Base-by-base conservation (phyloP, 2,329 filamentous ascomycete species). In the Aspergillus neotritici region DNA sequence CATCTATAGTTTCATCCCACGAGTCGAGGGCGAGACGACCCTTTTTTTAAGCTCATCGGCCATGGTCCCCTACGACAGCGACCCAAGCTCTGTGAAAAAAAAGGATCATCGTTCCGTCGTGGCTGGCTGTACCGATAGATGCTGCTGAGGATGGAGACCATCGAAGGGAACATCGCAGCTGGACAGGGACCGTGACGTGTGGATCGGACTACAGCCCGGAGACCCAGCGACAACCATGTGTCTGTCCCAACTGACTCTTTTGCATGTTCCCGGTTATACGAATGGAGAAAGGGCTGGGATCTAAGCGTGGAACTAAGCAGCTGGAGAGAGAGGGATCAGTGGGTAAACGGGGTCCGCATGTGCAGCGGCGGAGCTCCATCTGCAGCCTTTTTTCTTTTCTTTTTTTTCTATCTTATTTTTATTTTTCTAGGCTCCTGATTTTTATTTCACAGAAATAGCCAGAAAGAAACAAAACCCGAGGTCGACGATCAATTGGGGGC, bases 101-200 rank as follows among this genome's bases (percentile, higher is more conserved):
- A 47, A 58, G 51, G 50, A 61, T 60, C 52, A 62, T 60, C 50
- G 41, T 50, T 36, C 21, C 42, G 47, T 36, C 47, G 60, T 56
- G 55, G 51, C 46, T 50, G 55, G 51, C 56, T 62, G 55, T 50
- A 51, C 59, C 58, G 60, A 62, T 62, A 37, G 52, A 54, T 38
- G 48, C 46, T 46, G 44, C 47, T 47, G 43, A 50, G 46, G 39
- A 52, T 45, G 31, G 39, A 45, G 21, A 25, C 21, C 21, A 25
- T 25, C 44, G 39, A 56, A 43, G n/a, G n/a, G n/a, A 41, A 55
- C 43, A 56, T 56, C 52, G 51, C 56, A 62, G 60, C 57, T 60
- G 56, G 57, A 47, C 41, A 34, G 51, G 43, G 44, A 44, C 46
- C 46, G 42, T 42, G 34, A 37, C 40, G 46, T 25, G 55, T 63